Base-by-base conservation (phyloP, 768 basidiomycete species). In the Lactarius hengduanensis region DNA sequence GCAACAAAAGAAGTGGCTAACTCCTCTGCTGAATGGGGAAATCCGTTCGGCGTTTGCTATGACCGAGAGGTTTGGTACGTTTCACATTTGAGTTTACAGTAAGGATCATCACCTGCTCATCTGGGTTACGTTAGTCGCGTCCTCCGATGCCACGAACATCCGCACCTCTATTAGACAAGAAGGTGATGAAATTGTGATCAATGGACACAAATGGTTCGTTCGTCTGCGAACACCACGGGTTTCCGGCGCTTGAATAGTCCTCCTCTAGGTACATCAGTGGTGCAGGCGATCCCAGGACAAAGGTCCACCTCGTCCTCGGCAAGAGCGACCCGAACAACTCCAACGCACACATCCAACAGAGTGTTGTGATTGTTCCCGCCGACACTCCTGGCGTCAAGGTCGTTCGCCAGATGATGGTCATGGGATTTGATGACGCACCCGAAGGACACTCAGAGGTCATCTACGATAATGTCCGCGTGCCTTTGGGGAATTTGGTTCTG, bases 371-470 rank as follows among this genome's bases (percentile, higher is more conserved):
- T 64, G 94, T 99, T n/a, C 95, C 96, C 10, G 84, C 91, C 10
- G 85, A 93, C 74, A 74, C 90, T 0, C 88, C 90, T 59, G 97
- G 97, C 30, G 90, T 98, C 67, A 94, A 86, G 69, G 76, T 98
- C 62, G 82, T 98, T 68, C 86, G 97, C n/a, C 90, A 93, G 13
- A 94, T 98, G 92, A 82, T 84, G 54, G 94, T 98, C 47, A 90
- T 97, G 71, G 94, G 95, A 8, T 96, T 94, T 72, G 94, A 96
- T 72, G 94, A 96, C 74, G 95, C 96, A 6, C 94, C 95, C 0
- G 95, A 97, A 75, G 97, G 97, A 0, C 97, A 99, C 74, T 97
- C 89, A 72, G 97, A 99, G 78, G 84, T 99, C 62, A 84, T 91
- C 67, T 99, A 98, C 71, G 90, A 95, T 28, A 92, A 97, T 74